Conservation (phyloP, 2,329 filamentous ascomycete genomes). For the Stenocarpella maydis region DNA sequence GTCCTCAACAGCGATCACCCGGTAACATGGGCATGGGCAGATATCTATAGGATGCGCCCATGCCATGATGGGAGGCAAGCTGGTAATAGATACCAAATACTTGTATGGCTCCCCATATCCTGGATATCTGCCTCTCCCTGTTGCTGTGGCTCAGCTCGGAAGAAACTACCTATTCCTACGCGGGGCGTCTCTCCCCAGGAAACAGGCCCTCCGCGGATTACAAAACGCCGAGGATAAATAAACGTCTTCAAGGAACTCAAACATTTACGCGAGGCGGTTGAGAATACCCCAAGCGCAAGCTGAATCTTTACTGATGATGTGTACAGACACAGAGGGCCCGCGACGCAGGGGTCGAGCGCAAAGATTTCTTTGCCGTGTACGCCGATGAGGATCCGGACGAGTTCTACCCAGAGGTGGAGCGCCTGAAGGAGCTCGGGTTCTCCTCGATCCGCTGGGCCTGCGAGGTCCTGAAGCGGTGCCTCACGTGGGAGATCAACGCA, state of each 20-base stretch:
- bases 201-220: too few relatives aligned
- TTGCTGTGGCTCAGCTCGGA: neutral
- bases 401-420: slow-evolving; percentile 3
- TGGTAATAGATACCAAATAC: neutral
- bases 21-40: slow-evolving; percentile 25
- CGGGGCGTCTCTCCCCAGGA: neutral
- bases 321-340: neutral
- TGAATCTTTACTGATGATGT: neutral
- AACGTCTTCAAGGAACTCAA: neutral
- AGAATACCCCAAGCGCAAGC: neutral
- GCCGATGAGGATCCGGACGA: neutral
- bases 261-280: neutral
- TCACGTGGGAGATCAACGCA: slow-evolving; percentile 18
- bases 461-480: slow-evolving; percentile 23
- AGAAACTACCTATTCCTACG: neutral
- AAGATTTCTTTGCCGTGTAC: neutral
- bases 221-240: neutral
- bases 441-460: slow-evolving; percentile 25
- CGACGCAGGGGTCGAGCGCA: neutral
- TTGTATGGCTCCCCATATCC: neutral
- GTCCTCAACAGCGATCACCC: slow-evolving; percentile 31
- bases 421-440: neutral
- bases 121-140: neutral
- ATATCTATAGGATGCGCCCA: slow-evolving; percentile 19
- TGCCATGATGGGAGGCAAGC: neutral